phyloP scores from a whole-genome alignment of 164 flowering plant species.

The Tinospora cordifolia region DNA sequence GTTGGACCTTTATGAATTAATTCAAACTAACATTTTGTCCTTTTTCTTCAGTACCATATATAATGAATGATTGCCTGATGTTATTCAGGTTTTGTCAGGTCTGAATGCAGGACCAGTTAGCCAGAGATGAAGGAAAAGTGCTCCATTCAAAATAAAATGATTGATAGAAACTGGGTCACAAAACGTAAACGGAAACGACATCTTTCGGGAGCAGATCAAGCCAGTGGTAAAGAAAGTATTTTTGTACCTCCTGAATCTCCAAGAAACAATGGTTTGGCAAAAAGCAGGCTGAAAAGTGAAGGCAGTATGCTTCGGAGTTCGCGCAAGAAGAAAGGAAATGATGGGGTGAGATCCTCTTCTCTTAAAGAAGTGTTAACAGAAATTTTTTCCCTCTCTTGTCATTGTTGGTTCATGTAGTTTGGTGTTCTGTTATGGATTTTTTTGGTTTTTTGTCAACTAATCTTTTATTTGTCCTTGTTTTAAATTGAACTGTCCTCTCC shows the following conservation, averaged over 20 bases:
- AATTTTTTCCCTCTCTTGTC: background rate
- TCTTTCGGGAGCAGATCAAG: constrained; percentile 34
- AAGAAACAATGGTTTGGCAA: constrained; percentile 34
- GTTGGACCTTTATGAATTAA: background rate
- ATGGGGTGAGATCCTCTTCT: constrained; percentile 63
- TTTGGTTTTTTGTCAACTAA: background rate
- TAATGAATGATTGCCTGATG: constrained; percentile 3
- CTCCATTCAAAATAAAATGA: constrained; percentile 41
- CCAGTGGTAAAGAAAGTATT: constrained; percentile 39
- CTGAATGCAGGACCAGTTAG: constrained; percentile 17
- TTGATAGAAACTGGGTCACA: constrained; percentile 70
- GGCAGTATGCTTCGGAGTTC: constrained; percentile 27
- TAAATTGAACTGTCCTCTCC: background rate
- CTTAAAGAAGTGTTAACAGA: constrained; percentile 6
- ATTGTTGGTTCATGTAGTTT: background rate
- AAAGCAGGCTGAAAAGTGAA: constrained; percentile 33
- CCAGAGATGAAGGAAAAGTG: constrained; percentile 58
- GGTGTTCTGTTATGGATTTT: background rate
- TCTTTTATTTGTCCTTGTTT: background rate
- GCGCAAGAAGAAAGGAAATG: constrained; percentile 79
- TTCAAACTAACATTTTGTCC: background rate
- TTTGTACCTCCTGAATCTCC: constrained; percentile 35
- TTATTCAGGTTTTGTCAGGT: constrained; percentile 12
- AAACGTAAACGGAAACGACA: constrained; percentile 81
- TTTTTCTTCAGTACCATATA: background rate